Percentiles rank a stretch among this genome's conserved stretches.
Evolutionary conservation across 2,329 filamentous ascomycete species (phyloP).

Genomic region (Colletotrichum coccodes): DNA sequence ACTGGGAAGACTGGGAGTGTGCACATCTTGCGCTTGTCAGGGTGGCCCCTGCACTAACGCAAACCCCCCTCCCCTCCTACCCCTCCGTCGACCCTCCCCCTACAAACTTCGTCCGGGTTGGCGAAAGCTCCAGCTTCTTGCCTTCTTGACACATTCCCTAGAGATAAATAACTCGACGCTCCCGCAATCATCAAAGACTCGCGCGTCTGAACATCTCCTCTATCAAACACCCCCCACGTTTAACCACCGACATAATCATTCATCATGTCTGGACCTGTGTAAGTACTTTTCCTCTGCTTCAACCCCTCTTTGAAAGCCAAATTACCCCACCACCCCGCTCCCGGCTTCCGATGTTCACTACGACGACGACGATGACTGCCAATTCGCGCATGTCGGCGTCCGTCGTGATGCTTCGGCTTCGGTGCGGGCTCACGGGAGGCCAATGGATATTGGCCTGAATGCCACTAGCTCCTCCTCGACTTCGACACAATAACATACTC

Average conservation of each 20-base stretch:
- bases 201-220: slow-evolving; percentile 26
- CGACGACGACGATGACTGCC: slow-evolving; percentile 38
- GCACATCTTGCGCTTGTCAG: slow-evolving; percentile 20
- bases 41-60: no score
- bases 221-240: slow-evolving; percentile 20
- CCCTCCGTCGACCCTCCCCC: slow-evolving; percentile 33
- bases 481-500: slow-evolving; percentile 16
- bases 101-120: slow-evolving; percentile 33
- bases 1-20: slow-evolving; percentile 20
- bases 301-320: slow-evolving; percentile 26
- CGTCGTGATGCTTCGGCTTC: background rate
- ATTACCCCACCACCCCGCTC: slow-evolving; percentile 54
- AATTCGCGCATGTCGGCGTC: slow-evolving; percentile 45
- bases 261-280: slow-evolving; percentile 75
- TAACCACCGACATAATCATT: slow-evolving; percentile 33
- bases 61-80: slow-evolving; percentile 31
- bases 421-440: slow-evolving; percentile 12
- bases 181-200: slow-evolving; percentile 20
- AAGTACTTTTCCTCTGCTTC: slow-evolving; percentile 56
- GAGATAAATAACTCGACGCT: slow-evolving; percentile 35
- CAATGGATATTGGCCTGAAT: slow-evolving; percentile 11
- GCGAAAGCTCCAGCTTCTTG: slow-evolving; percentile 31
- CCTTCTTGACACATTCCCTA: slow-evolving; percentile 32
- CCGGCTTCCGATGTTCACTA: slow-evolving; percentile 35
- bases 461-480: background rate